Conservation (phyloP, 2,329 filamentous ascomycete genomes). For the Ceratocystis eucalypticola region DNA sequence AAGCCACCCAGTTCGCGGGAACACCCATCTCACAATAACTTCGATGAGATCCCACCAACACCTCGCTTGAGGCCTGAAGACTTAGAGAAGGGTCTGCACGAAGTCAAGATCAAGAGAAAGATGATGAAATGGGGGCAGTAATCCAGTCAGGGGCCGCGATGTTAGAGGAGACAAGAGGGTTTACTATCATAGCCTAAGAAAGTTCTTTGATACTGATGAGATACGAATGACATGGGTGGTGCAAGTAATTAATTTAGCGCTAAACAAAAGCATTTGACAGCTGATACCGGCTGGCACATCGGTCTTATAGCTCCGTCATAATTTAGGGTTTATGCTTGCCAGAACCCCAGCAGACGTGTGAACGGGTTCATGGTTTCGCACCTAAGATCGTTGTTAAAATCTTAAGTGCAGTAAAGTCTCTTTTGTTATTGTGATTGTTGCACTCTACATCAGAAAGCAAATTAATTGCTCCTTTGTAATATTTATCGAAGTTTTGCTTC, state of each 20-base stretch:
- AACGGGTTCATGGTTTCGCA: neutral
- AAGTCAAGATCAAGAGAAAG: slow-evolving; percentile 26
- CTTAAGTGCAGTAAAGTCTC: neutral
- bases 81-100: slow-evolving; percentile 42
- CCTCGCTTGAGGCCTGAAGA: slow-evolving; percentile 41
- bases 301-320: no score
- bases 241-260: neutral
- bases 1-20: slow-evolving; percentile 18
- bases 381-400: neutral
- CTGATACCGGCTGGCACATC: neutral
- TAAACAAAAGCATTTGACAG: neutral
- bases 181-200: neutral
- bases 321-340: neutral
- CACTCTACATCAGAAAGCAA: neutral
- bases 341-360: neutral
- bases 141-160: slow-evolving; percentile 10
- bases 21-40: slow-evolving; percentile 29
- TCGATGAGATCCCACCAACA: slow-evolving; percentile 47
- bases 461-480: neutral
- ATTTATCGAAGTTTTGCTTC: neutral
- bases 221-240: neutral
- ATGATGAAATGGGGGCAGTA: slow-evolving; percentile 21
- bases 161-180: neutral
- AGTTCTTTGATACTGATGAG: neutral
- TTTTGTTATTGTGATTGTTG: neutral